Evolutionary conservation across 257 asterid species (phyloP), one percentile per base, ranked within the genome.

Genomic region (Plantago elongata): DNA sequence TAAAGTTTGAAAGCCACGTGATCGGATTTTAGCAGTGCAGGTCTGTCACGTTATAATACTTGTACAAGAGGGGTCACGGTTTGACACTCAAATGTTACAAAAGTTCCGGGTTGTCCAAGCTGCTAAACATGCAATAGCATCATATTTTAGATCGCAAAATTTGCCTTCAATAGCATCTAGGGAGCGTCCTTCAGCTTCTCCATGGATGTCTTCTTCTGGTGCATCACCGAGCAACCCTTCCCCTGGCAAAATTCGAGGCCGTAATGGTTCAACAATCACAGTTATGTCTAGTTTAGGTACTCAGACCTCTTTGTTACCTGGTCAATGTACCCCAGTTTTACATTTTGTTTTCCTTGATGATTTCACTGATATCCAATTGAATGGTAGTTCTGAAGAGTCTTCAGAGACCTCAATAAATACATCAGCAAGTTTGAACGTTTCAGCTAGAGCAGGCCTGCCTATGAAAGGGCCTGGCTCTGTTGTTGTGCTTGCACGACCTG

Each of bases 301-400:
- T 70, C 66, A 75, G 59, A 72, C 88, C 64, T 84, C 96, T 66
- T 75, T 86, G 71, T 76, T 83, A 70, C 99, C 99, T 5, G 97
- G 99, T 69, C 96, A 81, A 65, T 89, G 91, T 69, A 83, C 80
- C 69, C 99, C 99, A 45, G 99, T 93, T 57, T 62, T 71, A 63
- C 94, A 87, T 62, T 93, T 89, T 73, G 94, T 85, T 73, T 93
- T 84, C 70, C 79, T 84, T 51, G 99, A 89, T 52, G 94, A 89
- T 74, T 89, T 89, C 62, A 62, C 77, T 66, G 94, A 93, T 76
- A 60, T 66, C 60, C 77, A 72, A 60, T 69, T 73, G 45, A 74
- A 79, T 71, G 74, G 77, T 61, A 77, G 77, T 60, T 44, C 50
- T 43, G 92, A 78, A 71, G 91, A 85, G 74, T 69, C 83, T 65